Evolutionary conservation across 768 basidiomycete species (phyloP), one percentile per base, ranked within the genome.

Genomic region (Suillus ampliporus): DNA sequence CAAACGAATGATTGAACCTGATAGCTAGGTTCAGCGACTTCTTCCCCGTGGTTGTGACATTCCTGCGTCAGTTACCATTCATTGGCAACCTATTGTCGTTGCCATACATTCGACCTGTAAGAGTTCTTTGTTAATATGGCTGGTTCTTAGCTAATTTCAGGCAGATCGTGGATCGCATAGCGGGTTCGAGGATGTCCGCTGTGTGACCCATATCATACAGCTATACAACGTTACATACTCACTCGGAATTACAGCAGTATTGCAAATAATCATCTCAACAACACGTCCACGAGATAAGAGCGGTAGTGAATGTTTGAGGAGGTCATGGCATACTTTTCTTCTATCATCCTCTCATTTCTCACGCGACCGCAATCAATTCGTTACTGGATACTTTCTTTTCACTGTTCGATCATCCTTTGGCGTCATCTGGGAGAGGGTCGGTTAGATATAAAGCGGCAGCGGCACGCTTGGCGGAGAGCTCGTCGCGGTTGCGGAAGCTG

Each of bases 1-100:
- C 44, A 10, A 61, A 69, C 35, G 65, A 52, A 35, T n/a, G 4
- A 58, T 26, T 5, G 13, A 38, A 31, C 3, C 35, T 65, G n/a
- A 60, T 48, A 4, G 14, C 35, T 44, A 34, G 48, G 37, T 65
- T 51, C 78, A 99, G 97, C 50, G 97, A 98, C 78, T 99, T 99
- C 83, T 99, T 99, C 86, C 97, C 97, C 7, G 97, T 99, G 64
- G 90, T 99, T 60, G 81, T 99, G 56, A 95, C 94, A n/a, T 98
- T 99, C 83, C 78, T 99, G 65, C 86, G 96, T 61, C 97, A 98
- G 78, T 74, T 99, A 51, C 97, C 97, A 5, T 88, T 97, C 66
- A 84, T 99, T 61, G 97, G 97, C 31, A 93, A 88, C 0, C 76
- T 92, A 65, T 77, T 99, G 53, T 90, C 91, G 5, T 72, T 99